Conservation (phyloP, 2,329 filamentous ascomycete genomes). For the Raffaelea albimanens region DNA sequence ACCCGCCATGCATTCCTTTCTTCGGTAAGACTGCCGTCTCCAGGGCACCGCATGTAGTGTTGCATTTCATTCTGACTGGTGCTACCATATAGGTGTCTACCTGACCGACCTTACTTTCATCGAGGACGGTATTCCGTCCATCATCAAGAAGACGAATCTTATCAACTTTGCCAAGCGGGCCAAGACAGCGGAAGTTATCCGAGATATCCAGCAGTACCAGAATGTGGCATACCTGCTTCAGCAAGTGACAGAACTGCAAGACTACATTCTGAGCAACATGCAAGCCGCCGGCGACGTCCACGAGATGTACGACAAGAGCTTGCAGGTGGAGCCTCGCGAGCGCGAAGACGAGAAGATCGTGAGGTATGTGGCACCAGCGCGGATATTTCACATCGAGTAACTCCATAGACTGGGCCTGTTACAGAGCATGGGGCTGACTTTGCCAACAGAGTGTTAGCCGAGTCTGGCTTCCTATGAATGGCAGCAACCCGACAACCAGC, state of each 20-base stretch:
- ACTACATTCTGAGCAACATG: conserved; percentile 96
- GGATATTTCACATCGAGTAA: conserved; percentile 2
- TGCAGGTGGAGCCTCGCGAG: conserved; percentile 88
- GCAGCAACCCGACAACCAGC: background rate
- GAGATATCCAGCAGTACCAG: conserved; percentile 97
- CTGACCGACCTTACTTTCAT: conserved; percentile 97
- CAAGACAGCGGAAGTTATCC: conserved; percentile 96
- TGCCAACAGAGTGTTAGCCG: conserved; percentile 20
- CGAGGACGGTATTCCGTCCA: conserved; percentile 88
- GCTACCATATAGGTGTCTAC: conserved; percentile 62
- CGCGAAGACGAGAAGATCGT: conserved; percentile 99
- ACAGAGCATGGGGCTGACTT: conserved; percentile 5
- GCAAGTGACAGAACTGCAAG: conserved; percentile 82
- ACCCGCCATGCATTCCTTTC: conserved; percentile 96
- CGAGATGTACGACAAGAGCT: conserved; percentile 98
- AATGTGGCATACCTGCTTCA: conserved; percentile 93
- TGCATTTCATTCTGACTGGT: too few relatives aligned
- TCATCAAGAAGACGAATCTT: conserved; percentile 90
- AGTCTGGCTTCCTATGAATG: conserved; percentile 24
- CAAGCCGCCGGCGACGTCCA: conserved; percentile 91
- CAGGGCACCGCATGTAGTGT: too few relatives aligned
- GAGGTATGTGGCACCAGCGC: conserved; percentile 49
- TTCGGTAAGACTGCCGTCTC: conserved; percentile 84
- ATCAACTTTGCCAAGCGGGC: conserved; percentile 98
- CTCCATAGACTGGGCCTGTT: background rate